Evolutionary conservation across 352 stramenopile genomes (phyloP).

Genomic region (Peronosclerospora sorghi): DNA sequence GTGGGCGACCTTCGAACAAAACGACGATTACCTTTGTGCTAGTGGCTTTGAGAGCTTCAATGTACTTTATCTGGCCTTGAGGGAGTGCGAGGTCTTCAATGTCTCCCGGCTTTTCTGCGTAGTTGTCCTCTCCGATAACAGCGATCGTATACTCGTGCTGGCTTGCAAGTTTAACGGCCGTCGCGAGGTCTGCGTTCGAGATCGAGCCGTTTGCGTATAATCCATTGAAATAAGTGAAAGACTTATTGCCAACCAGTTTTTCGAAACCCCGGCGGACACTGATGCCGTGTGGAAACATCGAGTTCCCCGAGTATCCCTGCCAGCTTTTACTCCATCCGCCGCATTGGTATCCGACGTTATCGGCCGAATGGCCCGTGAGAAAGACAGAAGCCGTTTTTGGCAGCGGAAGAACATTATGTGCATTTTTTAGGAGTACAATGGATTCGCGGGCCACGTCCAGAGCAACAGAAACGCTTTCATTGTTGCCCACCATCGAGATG

Average conservation of each 20-base stretch:
- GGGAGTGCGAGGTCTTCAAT: constrained; percentile 67
- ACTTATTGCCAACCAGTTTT: constrained; percentile 15
- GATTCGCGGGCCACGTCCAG: constrained; percentile 69
- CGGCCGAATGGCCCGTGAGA: constrained; percentile 50
- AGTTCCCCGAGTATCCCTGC: constrained; percentile 70
- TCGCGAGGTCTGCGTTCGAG: constrained; percentile 42
- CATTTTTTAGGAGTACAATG: constrained; percentile 82
- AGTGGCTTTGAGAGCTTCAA: constrained; percentile 45
- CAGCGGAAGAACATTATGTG: constrained; percentile 42
- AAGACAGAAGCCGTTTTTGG: constrained; percentile 27
- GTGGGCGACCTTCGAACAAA: constrained; percentile 70
- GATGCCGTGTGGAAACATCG: constrained; percentile 48
- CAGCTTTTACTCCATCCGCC: constrained; percentile 81
- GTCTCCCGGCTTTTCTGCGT: constrained; percentile 81
- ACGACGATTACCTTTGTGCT: constrained; percentile 77
- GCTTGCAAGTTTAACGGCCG: constrained; percentile 36
- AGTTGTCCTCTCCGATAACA: constrained; percentile 63
- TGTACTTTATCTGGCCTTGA: constrained; percentile 57
- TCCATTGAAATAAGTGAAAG: constrained; percentile 40
- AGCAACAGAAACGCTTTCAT: constrained; percentile 38
- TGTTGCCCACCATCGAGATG: constrained; percentile 35
- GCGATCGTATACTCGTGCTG: constrained; percentile 57
- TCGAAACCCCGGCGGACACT: constrained; percentile 47
- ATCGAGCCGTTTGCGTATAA: constrained; percentile 46
- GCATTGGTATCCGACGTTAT: constrained; percentile 63